Base-by-base conservation (phyloP, 2,329 filamentous ascomycete species). In the Fusarium sp. region DNA sequence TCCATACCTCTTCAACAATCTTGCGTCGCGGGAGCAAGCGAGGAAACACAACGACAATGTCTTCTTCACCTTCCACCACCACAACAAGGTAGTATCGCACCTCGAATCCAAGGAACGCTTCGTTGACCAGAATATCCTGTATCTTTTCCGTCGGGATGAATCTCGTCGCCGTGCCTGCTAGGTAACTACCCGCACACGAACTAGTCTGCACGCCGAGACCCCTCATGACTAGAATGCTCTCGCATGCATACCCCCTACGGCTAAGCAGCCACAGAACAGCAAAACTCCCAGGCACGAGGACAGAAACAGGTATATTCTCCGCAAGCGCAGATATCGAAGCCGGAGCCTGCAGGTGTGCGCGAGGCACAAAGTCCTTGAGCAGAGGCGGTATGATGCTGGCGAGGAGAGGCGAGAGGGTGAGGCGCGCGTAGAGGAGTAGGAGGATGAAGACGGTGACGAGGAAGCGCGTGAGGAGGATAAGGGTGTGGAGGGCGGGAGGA, bases 31-130 rank as follows among this genome's bases (percentile, higher is more conserved):
- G 97, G 71, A 98, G 81, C 74, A 98, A 83, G 66, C 89, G 89
- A 4, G 96, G 96, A 81, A 99, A 99, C 4, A 98, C 95, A n/a
- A 99, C 96, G 0, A 98, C 94, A 6, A 97, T 89, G 75, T 97
- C 92, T 64, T 92, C 90, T 83, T 98, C 96, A 3, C 92, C 95
- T 77, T 97, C 93, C 20, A 98, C 95, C 63, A 98, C 93, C 33
- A 98, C 94, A 6, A 94, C 91, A 10, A 99, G 85, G 80, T 98
- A 98, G 80, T 96, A 97, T 45, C 92, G 87, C 39, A 98, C 95
- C 84, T 95, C 94, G 79, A 98, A 97, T 1, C 95, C 95, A 67
- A 91, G 91, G 83, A 98, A 98, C 5, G 95, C 97, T 86, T 99
- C 97, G 81, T 98, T 95, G 60, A 99, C 94, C 64, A 98, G 91